phyloP scores from a whole-genome alignment of 345 rosid species.

The Adansonia digitata region DNA sequence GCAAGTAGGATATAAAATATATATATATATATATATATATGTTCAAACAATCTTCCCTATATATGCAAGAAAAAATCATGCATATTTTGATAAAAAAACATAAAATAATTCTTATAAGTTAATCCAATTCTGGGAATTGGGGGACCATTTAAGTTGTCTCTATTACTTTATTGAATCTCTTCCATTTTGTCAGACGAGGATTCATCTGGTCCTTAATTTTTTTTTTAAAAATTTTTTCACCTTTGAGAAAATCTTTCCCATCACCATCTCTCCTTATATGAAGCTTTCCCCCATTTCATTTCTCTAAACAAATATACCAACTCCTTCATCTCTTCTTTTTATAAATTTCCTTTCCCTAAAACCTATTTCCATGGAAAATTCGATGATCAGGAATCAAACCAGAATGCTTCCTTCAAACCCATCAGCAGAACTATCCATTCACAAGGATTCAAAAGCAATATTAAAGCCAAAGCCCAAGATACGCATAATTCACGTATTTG shows the following conservation, averaged over 20 bases:
- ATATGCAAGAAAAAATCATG: background rate
- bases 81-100: background rate
- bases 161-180: slow-evolving; percentile 19
- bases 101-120: background rate
- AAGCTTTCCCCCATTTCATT: slow-evolving; percentile 8
- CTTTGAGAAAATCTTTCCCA: background rate
- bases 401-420: slow-evolving; percentile 14
- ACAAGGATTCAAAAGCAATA: slow-evolving; percentile 47
- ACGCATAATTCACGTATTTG: slow-evolving; percentile 81
- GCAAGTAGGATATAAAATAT: slow-evolving; percentile 1
- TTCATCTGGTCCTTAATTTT: slow-evolving; percentile 4
- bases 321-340: slow-evolving; percentile 11
- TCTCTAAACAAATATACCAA: slow-evolving; percentile 33
- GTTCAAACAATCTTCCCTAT: no score
- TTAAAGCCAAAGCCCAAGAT: slow-evolving; percentile 75
- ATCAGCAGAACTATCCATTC: slow-evolving; percentile 38
- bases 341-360: slow-evolving; percentile 7
- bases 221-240: background rate
- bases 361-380: slow-evolving; percentile 34
- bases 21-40: background rate
- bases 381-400: slow-evolving; percentile 26
- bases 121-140: slow-evolving; percentile 10
- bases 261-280: slow-evolving; percentile 22
- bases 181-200: slow-evolving; percentile 18
- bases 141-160: slow-evolving; percentile 6